Base-by-base conservation (phyloP, 164 flowering plant genomes). In the Vitis cinerea region DNA sequence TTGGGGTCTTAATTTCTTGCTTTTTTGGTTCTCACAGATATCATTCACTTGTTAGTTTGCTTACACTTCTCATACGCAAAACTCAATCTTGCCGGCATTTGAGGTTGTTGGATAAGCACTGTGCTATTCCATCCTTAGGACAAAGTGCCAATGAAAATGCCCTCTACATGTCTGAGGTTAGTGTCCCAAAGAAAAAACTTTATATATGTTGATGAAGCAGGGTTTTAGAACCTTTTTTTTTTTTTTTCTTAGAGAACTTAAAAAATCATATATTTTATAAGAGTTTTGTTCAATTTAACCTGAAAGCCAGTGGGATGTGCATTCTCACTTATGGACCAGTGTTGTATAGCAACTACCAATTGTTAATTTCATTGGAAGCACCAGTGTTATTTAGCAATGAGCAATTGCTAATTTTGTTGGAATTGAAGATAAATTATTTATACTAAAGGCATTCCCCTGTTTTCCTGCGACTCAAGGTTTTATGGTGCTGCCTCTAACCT, bases 81-180 rank as follows among this genome's bases (percentile, higher is more conserved):
- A 78, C 77, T 50, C 79, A 50, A 16, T 9, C 48, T 59, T 87
- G 88, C 76, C 81, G 79, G 50, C 73, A 80, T 61, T 47, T 29
- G 64, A 83, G 71, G 67, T 76, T 93, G 65, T 75, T 93, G 79
- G 79, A 86, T 53, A 89, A 85, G 81, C 93, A 93, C 69, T 90
- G 94, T 73, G 17, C 79, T 13, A 55, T 67, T 55, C 76, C 74
- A 74, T 56, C 78, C 15, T 54, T 69, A 8, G 66, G 64, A 55
- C 65, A 61, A 61, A 68, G 7, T 67, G 64, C 65, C 10, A 64
- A 30, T 31, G 57, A 54, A 66, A 67, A 55, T 27, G 57, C 64
- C 23, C 59, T 55, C 62, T 63, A 63, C 29, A 53, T 19, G n/a
- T 54, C 47, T 66, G 71, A 84, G 90, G 90, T 90, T 71, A 68